Base-by-base conservation (phyloP, 352 stramenopile genomes). In the Phytophthora aleatoria region DNA sequence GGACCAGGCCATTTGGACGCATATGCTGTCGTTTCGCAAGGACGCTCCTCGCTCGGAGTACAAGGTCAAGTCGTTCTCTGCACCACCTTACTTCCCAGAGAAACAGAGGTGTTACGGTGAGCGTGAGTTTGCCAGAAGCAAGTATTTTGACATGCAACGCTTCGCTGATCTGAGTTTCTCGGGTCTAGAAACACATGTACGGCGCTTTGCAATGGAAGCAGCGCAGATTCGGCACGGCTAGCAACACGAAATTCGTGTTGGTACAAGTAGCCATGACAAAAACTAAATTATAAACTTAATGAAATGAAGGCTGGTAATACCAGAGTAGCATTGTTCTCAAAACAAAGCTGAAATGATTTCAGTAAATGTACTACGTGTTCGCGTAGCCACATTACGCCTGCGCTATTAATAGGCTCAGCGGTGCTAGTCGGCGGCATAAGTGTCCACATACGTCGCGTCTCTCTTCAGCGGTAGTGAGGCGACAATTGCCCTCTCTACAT, bases 71-170 rank as follows among this genome's bases (percentile, higher is more conserved):
- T 81, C 82, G 50, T 90, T 75, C 61, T 64, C 77, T 11, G 74
- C 64, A 53, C 44, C 45, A 24, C 52, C 64, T 3, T 50, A 62
- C 2, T 80, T 85, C 26, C 67, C 74, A 3, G 45, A 74, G 13
- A 68, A 62, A 9, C 81, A 87, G 69, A 77, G 66, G 62, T 90
- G 81, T 56, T 89, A 87, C 50, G 80, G 80, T 38, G 72, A 81
- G 55, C 65, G 49, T 13, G 50, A 70, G 8, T 69, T 71, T 24
- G 50, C 60, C 9, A 61, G 54, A 43, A 65, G 48, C 24, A 61
- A 45, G 43, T 61, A 78, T 45, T 81, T 81, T 31, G 66, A 72
- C n/a, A 45, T 73, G 31, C 61, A 74, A 11, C 61, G 44, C 7
- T 71, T 81, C n/a, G 45, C 26, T 10, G 49, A 64, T 1, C 31